phyloP scores from a whole-genome alignment of 176 grass and related monocot species.

The Lolium multiflorum region DNA sequence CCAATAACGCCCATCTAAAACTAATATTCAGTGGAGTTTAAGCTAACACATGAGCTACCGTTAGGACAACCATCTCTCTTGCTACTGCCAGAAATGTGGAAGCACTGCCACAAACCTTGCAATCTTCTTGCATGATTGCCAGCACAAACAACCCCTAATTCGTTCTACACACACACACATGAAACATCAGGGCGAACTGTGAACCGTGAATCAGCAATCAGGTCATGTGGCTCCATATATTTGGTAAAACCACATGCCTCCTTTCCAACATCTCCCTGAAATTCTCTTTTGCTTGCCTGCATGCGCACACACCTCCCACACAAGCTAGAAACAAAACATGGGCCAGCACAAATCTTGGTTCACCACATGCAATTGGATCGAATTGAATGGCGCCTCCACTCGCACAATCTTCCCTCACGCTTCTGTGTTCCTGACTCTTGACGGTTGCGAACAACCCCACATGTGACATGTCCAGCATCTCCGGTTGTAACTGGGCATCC shows the following conservation, averaged over 20 bases:
- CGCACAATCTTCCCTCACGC: neutral
- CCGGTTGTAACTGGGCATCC: conserved; percentile 35
- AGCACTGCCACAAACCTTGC: neutral
- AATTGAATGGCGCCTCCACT: conserved; percentile 5
- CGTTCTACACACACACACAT: conserved; percentile 2
- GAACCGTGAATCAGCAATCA: neutral
- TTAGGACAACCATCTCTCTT: too few species aligned
- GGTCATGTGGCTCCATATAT: conserved; percentile 33
- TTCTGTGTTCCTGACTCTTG: neutral
- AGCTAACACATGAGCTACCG: too few species aligned
- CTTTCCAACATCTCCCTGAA: conserved; percentile 7
- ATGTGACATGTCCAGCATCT: conserved; percentile 48
- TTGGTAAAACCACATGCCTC: conserved; percentile 23
- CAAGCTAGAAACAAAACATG: conserved; percentile 5
- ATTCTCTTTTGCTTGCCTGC: conserved; percentile 5
- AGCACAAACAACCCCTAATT: neutral
- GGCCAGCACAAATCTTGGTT: conserved; percentile 2
- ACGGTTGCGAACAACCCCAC: conserved; percentile 39
- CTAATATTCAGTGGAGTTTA: too few species aligned
- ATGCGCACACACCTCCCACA: neutral
- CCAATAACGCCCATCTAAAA: too few species aligned
- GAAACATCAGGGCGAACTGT: neutral
- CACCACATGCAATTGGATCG: conserved; percentile 26
- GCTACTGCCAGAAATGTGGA: conserved; percentile 15
- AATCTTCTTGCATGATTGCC: conserved; percentile 27